phyloP scores from a whole-genome alignment of 345 rosid genomes.

The Hibiscus trionum region DNA sequence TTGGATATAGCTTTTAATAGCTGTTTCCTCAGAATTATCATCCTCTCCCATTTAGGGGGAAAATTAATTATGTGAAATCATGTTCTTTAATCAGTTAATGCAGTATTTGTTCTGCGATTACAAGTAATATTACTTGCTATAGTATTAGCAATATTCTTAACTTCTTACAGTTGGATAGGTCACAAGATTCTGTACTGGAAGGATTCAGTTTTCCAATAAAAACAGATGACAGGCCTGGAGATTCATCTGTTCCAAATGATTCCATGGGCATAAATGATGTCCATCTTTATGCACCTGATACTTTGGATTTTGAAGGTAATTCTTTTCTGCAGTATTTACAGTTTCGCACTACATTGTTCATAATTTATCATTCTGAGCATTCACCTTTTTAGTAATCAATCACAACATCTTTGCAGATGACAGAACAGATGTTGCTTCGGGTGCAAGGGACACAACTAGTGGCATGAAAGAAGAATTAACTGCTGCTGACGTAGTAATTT shows the following conservation, averaged over 20 bases:
- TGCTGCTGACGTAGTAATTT: conserved; percentile 17
- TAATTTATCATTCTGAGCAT: conserved; percentile 6
- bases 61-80: background rate
- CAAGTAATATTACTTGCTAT: conserved; percentile 9
- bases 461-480: conserved; percentile 28
- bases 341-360: conserved; percentile 4
- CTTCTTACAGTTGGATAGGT: conserved; percentile 54
- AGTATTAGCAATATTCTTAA: conserved; percentile 27
- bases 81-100: conserved; percentile 16
- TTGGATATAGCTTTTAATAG: background rate
- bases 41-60: background rate
- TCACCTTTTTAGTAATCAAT: conserved; percentile 11
- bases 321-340: conserved; percentile 7
- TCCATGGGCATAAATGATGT: conserved; percentile 18
- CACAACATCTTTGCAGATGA: conserved; percentile 30
- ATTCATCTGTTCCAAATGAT: conserved; percentile 24
- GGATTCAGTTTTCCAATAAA: conserved; percentile 8
- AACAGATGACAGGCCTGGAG: conserved; percentile 23
- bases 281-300: conserved; percentile 54
- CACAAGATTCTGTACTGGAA: conserved; percentile 26
- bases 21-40: background rate
- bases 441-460: conserved; percentile 14
- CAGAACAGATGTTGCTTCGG: conserved; percentile 23
- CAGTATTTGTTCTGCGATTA: conserved; percentile 6
- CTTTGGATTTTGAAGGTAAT: conserved; percentile 57